A percentile compares a stretch with the other conserved stretches of the same genome.
Conservation (phyloP, 208 protist genomes). For the Acanthamoeba triangularis region DNA sequence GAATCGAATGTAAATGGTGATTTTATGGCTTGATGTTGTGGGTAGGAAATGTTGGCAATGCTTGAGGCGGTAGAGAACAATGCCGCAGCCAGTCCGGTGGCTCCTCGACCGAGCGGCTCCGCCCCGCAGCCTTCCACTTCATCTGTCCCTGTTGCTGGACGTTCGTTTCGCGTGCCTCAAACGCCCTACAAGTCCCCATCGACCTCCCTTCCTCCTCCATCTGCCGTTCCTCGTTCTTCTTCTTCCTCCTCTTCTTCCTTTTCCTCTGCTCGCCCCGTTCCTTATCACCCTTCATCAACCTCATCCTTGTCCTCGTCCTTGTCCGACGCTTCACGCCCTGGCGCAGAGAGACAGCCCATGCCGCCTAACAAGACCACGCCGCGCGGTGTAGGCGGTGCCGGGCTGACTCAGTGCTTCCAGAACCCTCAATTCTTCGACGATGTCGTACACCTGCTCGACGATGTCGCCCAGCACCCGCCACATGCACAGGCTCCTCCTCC, state of each 20-base stretch:
- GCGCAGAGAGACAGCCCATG: not conserved
- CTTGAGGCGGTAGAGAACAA: slow-evolving; percentile 18
- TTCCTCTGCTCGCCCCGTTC: not conserved
- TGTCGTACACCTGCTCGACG: slow-evolving; percentile 40
- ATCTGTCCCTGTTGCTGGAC: not conserved
- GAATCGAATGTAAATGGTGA: no score
- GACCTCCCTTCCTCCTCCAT: not conserved
- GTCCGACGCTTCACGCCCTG: no score
- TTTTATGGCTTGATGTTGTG: no score
- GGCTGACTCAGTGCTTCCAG: slow-evolving; percentile 42
- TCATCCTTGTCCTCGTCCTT: not conserved
- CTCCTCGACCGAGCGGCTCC: not conserved
- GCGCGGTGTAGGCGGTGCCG: not conserved
- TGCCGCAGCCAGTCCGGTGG: not conserved
- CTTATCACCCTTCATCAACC: not conserved
- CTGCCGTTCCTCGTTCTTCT: not conserved
- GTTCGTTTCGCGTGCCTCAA: slow-evolving; percentile 19
- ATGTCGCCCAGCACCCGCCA: not conserved
- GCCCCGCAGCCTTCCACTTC: not conserved
- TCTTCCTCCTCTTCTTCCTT: not conserved
- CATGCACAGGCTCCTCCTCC: not conserved
- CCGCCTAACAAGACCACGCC: not conserved
- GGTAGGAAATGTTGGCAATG: not conserved
- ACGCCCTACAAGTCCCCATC: slow-evolving; percentile 13
- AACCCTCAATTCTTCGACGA: slow-evolving; percentile 38